These are phyloP conservation scores for Lactifluus pinguis DNA, from an alignment of 768 basidiomycete genomes.

Conservation along the genomic window DNA sequence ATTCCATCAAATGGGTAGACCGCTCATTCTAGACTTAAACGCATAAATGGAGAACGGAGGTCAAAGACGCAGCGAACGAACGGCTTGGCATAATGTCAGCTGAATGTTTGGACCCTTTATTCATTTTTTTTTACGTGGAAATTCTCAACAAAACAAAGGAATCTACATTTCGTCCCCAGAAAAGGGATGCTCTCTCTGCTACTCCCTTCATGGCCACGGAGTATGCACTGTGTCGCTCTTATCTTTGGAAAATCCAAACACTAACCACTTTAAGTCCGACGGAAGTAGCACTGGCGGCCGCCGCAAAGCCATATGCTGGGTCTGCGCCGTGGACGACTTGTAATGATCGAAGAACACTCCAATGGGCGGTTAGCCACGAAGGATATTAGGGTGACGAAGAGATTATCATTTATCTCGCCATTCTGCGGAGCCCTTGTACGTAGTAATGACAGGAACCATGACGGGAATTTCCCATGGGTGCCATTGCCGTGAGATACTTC, in stretches of 20 bases:
- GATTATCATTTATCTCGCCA: neutral
- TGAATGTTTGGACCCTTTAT: neutral
- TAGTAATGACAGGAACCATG: too few relatives aligned
- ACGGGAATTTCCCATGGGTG: too few relatives aligned
- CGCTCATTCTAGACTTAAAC: constrained; percentile 5
- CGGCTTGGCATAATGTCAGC: constrained; percentile 40
- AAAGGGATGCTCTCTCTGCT: constrained; percentile 35
- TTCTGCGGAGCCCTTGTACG: neutral
- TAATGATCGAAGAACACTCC: constrained; percentile 49
- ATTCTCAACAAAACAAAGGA: constrained; percentile 6
- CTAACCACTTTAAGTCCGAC: constrained; percentile 39
- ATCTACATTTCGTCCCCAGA: constrained; percentile 45
- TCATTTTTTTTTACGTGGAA: neutral
- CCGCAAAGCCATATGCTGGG: constrained; percentile 47
- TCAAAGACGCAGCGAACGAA: constrained; percentile 39
- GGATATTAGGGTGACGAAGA: neutral
- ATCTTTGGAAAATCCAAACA: neutral
- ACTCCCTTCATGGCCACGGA: constrained; percentile 36
- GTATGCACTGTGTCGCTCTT: constrained; percentile 27
- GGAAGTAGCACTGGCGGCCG: constrained; percentile 42
- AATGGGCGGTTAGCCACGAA: constrained; percentile 40
- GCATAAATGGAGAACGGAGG: constrained; percentile 44
- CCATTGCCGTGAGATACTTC: neutral
- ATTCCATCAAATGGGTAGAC: constrained; percentile 29
- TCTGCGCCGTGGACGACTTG: constrained; percentile 52